Evolutionary conservation across 306 rosid species (phyloP).

Genomic region (Inga laurina): DNA sequence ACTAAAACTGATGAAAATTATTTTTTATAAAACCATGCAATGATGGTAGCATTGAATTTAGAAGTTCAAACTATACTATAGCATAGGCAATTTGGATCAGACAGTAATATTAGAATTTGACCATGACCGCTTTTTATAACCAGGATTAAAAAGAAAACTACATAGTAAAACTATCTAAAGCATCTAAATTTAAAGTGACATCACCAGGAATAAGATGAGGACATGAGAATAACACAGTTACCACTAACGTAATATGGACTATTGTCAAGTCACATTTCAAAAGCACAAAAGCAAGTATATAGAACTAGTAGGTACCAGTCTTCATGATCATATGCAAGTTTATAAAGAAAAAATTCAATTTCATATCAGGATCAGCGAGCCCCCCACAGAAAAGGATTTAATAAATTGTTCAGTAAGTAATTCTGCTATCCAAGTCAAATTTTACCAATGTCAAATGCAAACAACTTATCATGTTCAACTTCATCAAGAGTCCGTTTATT

Average conservation of each 20-base stretch:
- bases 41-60: not conserved
- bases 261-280: not conserved
- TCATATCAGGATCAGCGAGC: not conserved
- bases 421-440: not conserved
- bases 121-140: not conserved
- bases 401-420: not conserved
- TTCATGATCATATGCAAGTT: slow-evolving; percentile 9
- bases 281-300: not conserved
- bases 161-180: too few species aligned
- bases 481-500: slow-evolving; percentile 5
- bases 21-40: not conserved
- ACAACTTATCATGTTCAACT: slow-evolving; percentile 3
- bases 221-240: not conserved
- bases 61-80: not conserved
- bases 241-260: slow-evolving; percentile 1
- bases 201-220: too few species aligned
- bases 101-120: not conserved
- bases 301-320: not conserved
- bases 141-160: too few species aligned
- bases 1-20: too few species aligned
- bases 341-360: not conserved
- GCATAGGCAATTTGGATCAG: not conserved
- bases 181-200: too few species aligned
- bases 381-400: not conserved
- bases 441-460: slow-evolving; percentile 25